A percentile compares a stretch with the other conserved stretches of the same genome.
Evolutionary conservation across 352 stramenopile species (phyloP).

Genomic region (Halophytophthora polymorphica): DNA sequence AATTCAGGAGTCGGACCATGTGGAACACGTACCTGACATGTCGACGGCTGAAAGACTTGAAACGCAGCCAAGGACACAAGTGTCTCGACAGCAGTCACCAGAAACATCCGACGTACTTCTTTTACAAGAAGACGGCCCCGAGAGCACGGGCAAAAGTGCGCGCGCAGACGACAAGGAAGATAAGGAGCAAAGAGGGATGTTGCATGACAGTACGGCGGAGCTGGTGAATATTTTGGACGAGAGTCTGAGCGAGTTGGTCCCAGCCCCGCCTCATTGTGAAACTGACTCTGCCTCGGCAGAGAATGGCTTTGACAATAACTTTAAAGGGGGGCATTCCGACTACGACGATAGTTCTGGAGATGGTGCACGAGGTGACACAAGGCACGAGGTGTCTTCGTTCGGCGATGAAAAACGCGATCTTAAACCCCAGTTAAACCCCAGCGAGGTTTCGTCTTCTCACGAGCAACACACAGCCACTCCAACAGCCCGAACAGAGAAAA

Average conservation of each 20-base stretch:
- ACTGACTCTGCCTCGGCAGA: slow-evolving; percentile 1
- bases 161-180: slow-evolving; percentile 3
- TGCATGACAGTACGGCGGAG: slow-evolving; percentile 21
- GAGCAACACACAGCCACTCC: slow-evolving; percentile 2
- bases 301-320: slow-evolving; percentile 1
- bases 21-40: slow-evolving; percentile 2
- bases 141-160: background rate
- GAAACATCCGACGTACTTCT: no score
- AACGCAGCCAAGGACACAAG: slow-evolving; percentile 1
- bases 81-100: background rate
- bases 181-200: slow-evolving; percentile 2
- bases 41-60: background rate
- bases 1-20: slow-evolving; percentile 10
- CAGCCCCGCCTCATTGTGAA: slow-evolving; percentile 5
- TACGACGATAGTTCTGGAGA: slow-evolving; percentile 6
- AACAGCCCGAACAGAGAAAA: slow-evolving; percentile 3
- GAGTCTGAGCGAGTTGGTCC: slow-evolving; percentile 34
- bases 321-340: slow-evolving; percentile 14
- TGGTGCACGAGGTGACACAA: background rate
- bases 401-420: background rate
- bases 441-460: background rate
- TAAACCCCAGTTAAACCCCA: background rate
- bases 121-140: no score
- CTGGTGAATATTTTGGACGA: slow-evolving; percentile 64
- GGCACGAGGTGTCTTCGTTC: no score